Conservation (phyloP, 1,284 basidiomycete genomes). For the Volvariella volvacea region DNA sequence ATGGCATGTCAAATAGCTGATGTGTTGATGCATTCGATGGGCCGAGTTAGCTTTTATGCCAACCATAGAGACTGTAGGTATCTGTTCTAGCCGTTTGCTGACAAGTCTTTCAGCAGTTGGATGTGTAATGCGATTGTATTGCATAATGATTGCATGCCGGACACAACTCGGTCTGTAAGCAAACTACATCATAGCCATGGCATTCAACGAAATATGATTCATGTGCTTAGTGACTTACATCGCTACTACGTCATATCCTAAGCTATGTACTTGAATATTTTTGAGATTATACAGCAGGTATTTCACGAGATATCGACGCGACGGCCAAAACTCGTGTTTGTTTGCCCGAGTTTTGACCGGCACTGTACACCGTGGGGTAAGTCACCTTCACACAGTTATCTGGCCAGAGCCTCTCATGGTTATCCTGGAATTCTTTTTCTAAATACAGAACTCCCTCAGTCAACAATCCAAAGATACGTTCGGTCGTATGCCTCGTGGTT, state of each 20-base stretch:
- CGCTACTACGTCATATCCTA: background rate
- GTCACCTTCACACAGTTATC: constrained; percentile 1
- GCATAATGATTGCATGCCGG: background rate
- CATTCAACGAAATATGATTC: background rate
- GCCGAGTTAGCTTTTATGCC: background rate
- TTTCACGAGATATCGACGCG: background rate
- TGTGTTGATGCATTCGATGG: background rate
- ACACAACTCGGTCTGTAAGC: background rate
- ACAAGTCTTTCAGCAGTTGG: background rate
- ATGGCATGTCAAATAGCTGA: background rate
- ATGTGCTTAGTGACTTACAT: background rate
- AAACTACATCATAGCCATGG: too few species aligned
- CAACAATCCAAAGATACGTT: constrained; percentile 20
- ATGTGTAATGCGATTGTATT: background rate
- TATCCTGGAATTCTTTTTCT: too few species aligned
- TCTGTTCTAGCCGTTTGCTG: background rate
- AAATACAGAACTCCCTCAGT: constrained; percentile 23
- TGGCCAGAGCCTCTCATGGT: too few species aligned
- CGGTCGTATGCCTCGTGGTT: constrained; percentile 32
- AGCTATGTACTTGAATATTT: background rate
- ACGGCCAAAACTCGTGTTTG: background rate
- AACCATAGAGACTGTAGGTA: background rate
- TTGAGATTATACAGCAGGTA: background rate
- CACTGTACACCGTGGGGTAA: constrained; percentile 22
- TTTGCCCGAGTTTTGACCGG: background rate